phyloP scores from a whole-genome alignment of 2,329 filamentous ascomycete species.

The Emmonsia crescens region DNA sequence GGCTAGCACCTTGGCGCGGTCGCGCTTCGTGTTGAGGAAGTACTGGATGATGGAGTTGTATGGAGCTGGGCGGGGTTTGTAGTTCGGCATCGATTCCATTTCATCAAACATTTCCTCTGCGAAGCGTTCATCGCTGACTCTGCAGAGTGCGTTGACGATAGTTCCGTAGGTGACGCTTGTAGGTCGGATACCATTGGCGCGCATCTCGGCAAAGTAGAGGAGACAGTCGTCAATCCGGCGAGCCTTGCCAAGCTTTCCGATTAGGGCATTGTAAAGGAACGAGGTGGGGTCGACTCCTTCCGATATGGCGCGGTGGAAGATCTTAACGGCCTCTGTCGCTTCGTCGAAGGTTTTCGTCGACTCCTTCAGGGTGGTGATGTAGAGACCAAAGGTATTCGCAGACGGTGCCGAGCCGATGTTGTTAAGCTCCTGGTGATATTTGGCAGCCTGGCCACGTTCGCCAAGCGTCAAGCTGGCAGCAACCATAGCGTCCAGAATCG shows the following conservation, averaged over 20 bases:
- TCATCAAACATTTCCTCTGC: conserved; percentile 97
- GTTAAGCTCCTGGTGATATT: conserved; percentile 83
- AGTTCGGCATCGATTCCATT: conserved; percentile 98
- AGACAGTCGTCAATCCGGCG: conserved; percentile 96
- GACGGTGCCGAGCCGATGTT: conserved; percentile 85
- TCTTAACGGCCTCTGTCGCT: conserved; percentile 90
- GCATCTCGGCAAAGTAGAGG: conserved; percentile 98
- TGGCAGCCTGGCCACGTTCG: conserved; percentile 67
- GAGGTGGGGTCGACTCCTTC: conserved; percentile 94
- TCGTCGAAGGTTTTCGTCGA: conserved; percentile 97
- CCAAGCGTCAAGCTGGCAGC: conserved; percentile 78
- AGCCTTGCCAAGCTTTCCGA: conserved; percentile 96
- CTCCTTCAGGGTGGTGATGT: conserved; percentile 98
- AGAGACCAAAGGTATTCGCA: conserved; percentile 94
- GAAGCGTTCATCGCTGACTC: conserved; percentile 94
- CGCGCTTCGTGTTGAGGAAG: conserved; percentile 94
- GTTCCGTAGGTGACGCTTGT: conserved; percentile 98
- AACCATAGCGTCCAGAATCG: conserved; percentile 93
- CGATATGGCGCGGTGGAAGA: conserved; percentile 85
- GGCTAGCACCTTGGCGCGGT: conserved; percentile 81
- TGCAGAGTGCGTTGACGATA: conserved; percentile 93
- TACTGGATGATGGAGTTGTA: conserved; percentile 99
- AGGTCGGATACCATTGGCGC: conserved; percentile 78
- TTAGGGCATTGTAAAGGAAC: conserved; percentile 95
- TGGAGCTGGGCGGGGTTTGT: conserved; percentile 91